Conservation (phyloP, 176 grass and related monocot genomes). For the Eleusine coracana region DNA sequence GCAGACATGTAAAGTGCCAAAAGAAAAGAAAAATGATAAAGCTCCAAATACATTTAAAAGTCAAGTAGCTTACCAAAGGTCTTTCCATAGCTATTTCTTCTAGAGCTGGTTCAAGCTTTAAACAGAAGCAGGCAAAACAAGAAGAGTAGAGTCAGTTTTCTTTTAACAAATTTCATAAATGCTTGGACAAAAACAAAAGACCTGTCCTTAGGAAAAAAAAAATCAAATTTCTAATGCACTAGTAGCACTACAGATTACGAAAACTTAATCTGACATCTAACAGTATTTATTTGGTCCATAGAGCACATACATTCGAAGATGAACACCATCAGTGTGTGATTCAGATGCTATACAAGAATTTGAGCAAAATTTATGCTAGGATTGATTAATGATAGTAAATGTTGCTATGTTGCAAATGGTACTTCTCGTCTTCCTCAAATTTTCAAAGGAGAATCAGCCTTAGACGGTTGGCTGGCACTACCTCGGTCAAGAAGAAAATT, state of each 20-base stretch:
- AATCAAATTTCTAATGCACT: neutral
- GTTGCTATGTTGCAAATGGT: neutral
- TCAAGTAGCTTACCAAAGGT: slow-evolving; percentile 48
- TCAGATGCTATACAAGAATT: neutral
- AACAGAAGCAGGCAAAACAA: neutral
- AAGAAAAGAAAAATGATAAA: neutral
- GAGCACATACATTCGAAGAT: neutral
- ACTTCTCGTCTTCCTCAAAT: neutral
- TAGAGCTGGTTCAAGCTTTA: slow-evolving; percentile 34
- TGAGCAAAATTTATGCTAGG: neutral
- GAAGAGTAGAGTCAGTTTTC: neutral
- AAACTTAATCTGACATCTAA: neutral
- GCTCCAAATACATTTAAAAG: neutral
- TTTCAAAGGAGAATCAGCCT: slow-evolving; percentile 7
- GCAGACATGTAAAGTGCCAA: neutral
- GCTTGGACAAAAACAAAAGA: neutral
- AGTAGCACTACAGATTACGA: neutral
- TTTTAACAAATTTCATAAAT: neutral
- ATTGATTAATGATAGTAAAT: neutral
- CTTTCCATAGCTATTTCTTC: slow-evolving; percentile 42
- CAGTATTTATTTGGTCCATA: neutral
- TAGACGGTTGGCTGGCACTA: neutral
- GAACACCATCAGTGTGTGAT: neutral
- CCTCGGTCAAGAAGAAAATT: neutral
- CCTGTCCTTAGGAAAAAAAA: neutral